Conservation (phyloP, 208 protist species). For the Leptomonas seymouri region DNA sequence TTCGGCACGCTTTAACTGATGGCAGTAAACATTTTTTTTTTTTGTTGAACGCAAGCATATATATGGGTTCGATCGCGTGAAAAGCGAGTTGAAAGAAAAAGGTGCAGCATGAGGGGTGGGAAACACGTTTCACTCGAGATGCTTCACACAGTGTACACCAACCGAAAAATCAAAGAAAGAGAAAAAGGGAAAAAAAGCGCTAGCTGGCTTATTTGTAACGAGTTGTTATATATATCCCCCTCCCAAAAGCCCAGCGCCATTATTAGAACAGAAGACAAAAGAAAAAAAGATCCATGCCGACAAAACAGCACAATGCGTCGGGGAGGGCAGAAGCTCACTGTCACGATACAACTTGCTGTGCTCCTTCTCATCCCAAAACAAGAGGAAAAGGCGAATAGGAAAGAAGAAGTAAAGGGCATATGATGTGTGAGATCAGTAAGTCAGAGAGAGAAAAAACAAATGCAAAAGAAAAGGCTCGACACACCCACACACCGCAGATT, state of each 20-base stretch:
- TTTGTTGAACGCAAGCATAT: too few relatives aligned
- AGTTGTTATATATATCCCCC: not conserved
- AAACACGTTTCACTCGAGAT: not conserved
- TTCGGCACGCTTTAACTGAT: too few relatives aligned
- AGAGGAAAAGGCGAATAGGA: not conserved
- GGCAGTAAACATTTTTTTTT: too few relatives aligned
- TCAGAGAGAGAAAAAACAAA: not conserved
- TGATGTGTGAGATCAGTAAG: not conserved
- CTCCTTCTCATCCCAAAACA: not conserved
- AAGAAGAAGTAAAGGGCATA: not conserved
- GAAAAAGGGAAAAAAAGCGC: conserved; percentile 7
- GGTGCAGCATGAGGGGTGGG: too few relatives aligned
- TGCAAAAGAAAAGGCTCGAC: not conserved
- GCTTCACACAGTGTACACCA: not conserved
- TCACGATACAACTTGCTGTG: not conserved
- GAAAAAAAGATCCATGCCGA: not conserved
- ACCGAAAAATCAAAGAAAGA: not conserved
- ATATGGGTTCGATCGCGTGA: too few relatives aligned
- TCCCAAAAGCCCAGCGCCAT: too few relatives aligned
- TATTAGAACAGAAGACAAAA: too few relatives aligned
- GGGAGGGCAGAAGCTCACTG: not conserved
- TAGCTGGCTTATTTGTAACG: conserved; percentile 1
- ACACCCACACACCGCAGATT: not conserved
- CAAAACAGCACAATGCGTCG: not conserved
- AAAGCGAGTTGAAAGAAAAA: too few relatives aligned